phyloP scores from a whole-genome alignment of 1,284 basidiomycete genomes.

The Testicularia cyperi region DNA sequence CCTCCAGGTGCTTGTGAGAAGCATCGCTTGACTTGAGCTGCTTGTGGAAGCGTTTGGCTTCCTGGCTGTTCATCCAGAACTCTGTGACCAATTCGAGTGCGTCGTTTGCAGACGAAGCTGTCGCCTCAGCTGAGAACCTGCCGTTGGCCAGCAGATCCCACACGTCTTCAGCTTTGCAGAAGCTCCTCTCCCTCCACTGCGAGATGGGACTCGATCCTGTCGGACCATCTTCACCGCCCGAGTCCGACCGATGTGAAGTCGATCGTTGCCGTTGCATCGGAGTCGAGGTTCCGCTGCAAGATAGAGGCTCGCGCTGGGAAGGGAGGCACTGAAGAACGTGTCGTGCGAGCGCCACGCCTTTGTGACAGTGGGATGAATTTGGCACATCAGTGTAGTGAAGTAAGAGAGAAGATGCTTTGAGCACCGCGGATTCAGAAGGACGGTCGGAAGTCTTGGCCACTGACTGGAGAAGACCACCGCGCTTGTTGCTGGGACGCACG shows the following conservation, averaged over 20 bases:
- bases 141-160: constrained; percentile 29
- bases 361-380: not conserved
- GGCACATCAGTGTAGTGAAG: constrained; percentile 4
- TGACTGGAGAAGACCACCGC: not conserved
- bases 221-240: constrained; percentile 6
- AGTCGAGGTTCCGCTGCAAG: not conserved
- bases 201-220: constrained; percentile 16
- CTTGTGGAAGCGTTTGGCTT: constrained; percentile 19
- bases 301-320: constrained; percentile 10
- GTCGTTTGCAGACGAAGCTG: not conserved
- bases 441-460: not conserved
- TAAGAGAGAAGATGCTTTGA: constrained; percentile 21
- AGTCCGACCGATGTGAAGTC: not conserved
- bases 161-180: constrained; percentile 14
- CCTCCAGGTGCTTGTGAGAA: constrained; percentile 13
- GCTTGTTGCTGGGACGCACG: constrained; percentile 4
- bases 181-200: constrained; percentile 11
- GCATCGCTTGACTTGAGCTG: constrained; percentile 5
- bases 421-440: constrained; percentile 3
- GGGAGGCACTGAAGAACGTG: constrained; percentile 18
- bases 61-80: constrained; percentile 28
- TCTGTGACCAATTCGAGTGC: constrained; percentile 5
- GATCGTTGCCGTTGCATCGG: not conserved
- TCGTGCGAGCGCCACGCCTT: constrained; percentile 1
- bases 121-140: not conserved